phyloP scores from a whole-genome alignment of 2,329 filamentous ascomycete genomes.

The Apiospora rasikravindrae region DNA sequence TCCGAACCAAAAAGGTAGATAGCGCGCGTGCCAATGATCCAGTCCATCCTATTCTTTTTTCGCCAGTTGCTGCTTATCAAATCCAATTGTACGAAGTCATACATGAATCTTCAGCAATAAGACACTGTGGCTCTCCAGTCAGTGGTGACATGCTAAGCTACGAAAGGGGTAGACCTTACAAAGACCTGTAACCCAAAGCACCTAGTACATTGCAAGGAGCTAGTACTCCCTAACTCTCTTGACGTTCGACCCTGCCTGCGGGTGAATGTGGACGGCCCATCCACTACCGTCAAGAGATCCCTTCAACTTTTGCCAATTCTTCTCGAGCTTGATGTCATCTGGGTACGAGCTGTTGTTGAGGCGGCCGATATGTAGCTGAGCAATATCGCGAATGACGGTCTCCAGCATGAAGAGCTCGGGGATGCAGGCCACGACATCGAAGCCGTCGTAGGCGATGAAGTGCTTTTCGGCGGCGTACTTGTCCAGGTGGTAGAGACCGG shows the following conservation, averaged over 20 bases:
- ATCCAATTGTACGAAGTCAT: no score
- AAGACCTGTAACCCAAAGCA: no score
- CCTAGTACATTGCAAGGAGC: no score
- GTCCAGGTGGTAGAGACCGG: background rate
- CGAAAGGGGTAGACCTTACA: no score
- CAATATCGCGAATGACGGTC: background rate
- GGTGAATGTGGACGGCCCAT: background rate
- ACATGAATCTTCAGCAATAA: no score
- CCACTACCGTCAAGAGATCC: background rate
- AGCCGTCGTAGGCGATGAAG: background rate
- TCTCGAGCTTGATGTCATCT: background rate
- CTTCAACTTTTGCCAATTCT: background rate
- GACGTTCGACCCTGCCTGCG: background rate
- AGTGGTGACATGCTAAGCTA: no score
- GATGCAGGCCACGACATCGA: background rate
- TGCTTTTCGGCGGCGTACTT: no score
- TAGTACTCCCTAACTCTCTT: background rate
- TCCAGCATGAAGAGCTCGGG: background rate
- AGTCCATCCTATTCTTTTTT: no score
- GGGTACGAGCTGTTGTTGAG: background rate
- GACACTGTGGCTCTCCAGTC: no score
- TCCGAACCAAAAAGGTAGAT: no score
- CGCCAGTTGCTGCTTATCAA: no score
- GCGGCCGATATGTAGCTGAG: background rate
- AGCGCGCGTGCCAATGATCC: no score